Conservation (phyloP, 2,329 filamentous ascomycete species). For the Trichoderma aggressivum region DNA sequence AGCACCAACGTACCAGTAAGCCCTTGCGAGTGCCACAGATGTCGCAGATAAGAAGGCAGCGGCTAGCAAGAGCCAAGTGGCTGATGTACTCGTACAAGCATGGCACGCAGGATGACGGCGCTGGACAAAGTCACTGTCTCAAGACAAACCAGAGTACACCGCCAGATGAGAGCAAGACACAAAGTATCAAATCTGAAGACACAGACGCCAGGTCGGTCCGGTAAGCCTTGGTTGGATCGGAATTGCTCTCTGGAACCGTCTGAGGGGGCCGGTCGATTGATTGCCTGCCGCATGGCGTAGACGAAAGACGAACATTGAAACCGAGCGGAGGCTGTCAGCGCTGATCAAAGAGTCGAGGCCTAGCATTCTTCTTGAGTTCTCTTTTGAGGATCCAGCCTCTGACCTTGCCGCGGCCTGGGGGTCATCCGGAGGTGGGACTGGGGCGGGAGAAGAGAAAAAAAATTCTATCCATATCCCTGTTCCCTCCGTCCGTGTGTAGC, state of each 20-base stretch:
- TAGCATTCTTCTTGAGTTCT: background rate
- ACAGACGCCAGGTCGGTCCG: constrained; percentile 1
- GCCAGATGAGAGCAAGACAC: constrained; percentile 9
- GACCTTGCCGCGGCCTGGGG: background rate
- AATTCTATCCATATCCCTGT: constrained; percentile 11
- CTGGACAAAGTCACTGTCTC: background rate
- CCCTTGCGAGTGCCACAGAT: constrained; percentile 9
- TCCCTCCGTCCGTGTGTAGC: background rate
- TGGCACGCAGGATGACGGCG: background rate
- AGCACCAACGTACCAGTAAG: background rate
- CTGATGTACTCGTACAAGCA: background rate
- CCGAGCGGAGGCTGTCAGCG: background rate
- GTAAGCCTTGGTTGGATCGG: background rate
- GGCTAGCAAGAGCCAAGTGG: background rate
- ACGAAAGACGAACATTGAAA: background rate
- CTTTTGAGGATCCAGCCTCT: background rate
- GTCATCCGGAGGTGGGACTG: constrained; percentile 3
- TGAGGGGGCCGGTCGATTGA: background rate
- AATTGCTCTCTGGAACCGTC: background rate
- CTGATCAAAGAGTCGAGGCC: constrained; percentile 15
- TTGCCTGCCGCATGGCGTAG: constrained; percentile 8
- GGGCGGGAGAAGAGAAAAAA: background rate
- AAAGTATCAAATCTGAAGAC: constrained; percentile 6
- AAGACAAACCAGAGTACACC: background rate
- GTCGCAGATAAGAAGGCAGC: constrained; percentile 11